Evolutionary conservation across 805 yeast species (phyloP), one percentile per base, ranked within the genome.

Genomic region (Metschnikowia sp.): DNA sequence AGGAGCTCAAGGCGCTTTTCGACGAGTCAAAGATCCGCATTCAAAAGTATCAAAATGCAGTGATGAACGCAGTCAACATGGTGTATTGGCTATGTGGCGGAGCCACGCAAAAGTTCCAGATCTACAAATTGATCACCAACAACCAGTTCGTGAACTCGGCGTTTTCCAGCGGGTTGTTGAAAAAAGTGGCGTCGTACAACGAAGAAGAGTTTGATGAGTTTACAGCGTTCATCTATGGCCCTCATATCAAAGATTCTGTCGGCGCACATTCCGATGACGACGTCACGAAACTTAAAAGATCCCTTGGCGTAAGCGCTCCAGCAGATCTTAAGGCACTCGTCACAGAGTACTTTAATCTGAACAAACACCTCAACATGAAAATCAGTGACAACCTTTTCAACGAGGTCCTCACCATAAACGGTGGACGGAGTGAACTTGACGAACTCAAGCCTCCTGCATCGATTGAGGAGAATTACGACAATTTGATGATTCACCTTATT

Each of bases 391-490:
- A 60, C 22, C 49, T 67, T 26, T 68, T 68, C 50, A 57, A 62
- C 52, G 73, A 68, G 50, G 56, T 68, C 7, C 64, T 66, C 44
- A 57, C 70, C 7, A 55, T 68, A 42, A 63, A 54, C 46, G 65
- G 66, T 18, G 66, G 66, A 8, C 44, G 47, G 36, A 49, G 52
- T 41, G 61, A 55, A 47, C 19, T 50, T 3, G 57, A 59, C 30
- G 49, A 39, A 19, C 39, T 51, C 29, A 36, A 43, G 19, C 53
- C 54, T 10, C 40, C 40, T 8, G 51, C 45, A 10, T 41, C 58
- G 3, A 59, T 70, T 32, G 69, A 69, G 48, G 77, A 72, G 44
- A 71, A 69, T 49, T 60, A 60, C 47, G 68, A 63, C 36, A 70
- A 71, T 41, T 54, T 72, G 36, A 67, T 71, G 74, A 60, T 69